phyloP scores from a whole-genome alignment of 2,329 filamentous ascomycete species.

The Penicillium sp. region DNA sequence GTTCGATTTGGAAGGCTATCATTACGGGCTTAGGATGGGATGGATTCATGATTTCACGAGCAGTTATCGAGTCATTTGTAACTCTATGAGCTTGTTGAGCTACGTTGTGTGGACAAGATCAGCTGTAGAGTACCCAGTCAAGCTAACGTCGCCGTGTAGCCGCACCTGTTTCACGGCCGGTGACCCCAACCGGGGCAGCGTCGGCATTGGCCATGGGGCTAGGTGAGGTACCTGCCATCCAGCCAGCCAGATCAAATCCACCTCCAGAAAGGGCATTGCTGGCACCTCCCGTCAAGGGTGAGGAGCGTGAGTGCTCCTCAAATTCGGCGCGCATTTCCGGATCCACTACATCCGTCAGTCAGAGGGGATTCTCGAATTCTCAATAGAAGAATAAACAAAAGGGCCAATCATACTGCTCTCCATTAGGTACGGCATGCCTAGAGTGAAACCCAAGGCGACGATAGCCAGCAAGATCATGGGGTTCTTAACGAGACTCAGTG shows the following conservation, averaged over 20 bases:
- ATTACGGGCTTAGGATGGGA: neutral
- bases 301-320: conserved; percentile 80
- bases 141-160: conserved; percentile 24
- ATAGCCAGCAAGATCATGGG: conserved; percentile 95
- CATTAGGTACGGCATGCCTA: conserved; percentile 92
- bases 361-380: neutral
- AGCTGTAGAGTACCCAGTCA: conserved; percentile 18
- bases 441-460: conserved; percentile 76
- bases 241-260: conserved; percentile 65
- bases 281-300: conserved; percentile 62
- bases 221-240: conserved; percentile 60
- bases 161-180: conserved; percentile 28
- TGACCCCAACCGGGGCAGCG: conserved; percentile 21
- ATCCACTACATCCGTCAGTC: conserved; percentile 66
- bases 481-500: conserved; percentile 82
- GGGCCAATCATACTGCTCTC: conserved; percentile 75
- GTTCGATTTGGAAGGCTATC: neutral
- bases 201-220: conserved; percentile 24
- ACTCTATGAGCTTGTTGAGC: neutral
- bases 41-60: neutral
- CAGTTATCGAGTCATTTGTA: neutral
- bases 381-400: neutral
- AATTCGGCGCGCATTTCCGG: conserved; percentile 93
- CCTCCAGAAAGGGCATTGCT: conserved; percentile 60
- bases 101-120: neutral